Percentiles rank a stretch among this genome's conserved stretches.
phyloP scores from a whole-genome alignment of 1,284 basidiomycete species.

The Tetrapyrgos nigripes region DNA sequence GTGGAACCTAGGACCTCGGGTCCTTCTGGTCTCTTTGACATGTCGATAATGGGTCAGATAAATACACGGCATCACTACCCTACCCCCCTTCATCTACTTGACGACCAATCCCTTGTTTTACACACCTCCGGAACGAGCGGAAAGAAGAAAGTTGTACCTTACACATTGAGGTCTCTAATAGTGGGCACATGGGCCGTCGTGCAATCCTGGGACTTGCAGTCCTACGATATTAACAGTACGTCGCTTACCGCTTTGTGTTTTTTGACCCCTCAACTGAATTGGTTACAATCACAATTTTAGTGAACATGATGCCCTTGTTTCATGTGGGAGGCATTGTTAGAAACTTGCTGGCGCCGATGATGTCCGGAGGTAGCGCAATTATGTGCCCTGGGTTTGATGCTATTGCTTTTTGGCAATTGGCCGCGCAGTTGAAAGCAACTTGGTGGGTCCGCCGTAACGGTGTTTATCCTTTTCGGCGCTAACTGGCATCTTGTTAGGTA shows the following conservation, averaged over 20 bases:
- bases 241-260: conserved; percentile 13
- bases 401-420: conserved; percentile 63
- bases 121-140: conserved; percentile 74
- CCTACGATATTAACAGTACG: conserved; percentile 50
- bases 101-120: conserved; percentile 62
- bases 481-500: conserved; percentile 48
- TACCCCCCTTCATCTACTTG: conserved; percentile 42
- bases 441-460: conserved; percentile 45
- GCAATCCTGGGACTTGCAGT: conserved; percentile 60
- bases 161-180: conserved; percentile 63
- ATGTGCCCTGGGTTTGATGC: conserved; percentile 67
- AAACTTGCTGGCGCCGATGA: conserved; percentile 63
- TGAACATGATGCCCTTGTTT: conserved; percentile 76
- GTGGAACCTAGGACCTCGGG: conserved; percentile 37
- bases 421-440: conserved; percentile 50
- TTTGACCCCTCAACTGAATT: neutral
- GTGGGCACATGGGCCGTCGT: conserved; percentile 65
- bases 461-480: neutral
- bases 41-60: conserved; percentile 36
- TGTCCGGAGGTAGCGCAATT: conserved; percentile 63
- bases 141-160: conserved; percentile 64
- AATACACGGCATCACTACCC: conserved; percentile 23
- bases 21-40: conserved; percentile 47
- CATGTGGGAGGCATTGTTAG: conserved; percentile 72
- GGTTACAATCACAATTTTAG: no score